phyloP scores from a whole-genome alignment of 2,329 filamentous ascomycete genomes.

The Colletotrichum lupini region DNA sequence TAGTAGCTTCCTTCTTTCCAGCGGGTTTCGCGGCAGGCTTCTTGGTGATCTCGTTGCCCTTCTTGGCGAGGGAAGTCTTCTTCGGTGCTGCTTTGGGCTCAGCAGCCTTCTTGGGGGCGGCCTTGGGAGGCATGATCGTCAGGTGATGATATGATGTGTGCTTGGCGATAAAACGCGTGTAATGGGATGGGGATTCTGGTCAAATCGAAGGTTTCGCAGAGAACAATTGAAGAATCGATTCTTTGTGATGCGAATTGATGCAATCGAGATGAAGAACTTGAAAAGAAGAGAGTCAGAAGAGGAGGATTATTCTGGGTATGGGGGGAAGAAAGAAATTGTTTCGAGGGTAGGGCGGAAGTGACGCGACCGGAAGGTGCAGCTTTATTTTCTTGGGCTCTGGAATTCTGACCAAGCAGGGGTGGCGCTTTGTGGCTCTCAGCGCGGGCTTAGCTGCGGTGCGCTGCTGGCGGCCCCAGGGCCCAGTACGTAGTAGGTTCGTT shows the following conservation, averaged over 20 bases:
- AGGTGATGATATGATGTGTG: conserved; percentile 9
- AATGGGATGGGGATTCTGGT: neutral
- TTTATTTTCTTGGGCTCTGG: conserved; percentile 35
- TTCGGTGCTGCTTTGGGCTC: conserved; percentile 42
- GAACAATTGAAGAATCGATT: neutral
- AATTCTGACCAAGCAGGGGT: conserved; percentile 34
- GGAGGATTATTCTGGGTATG: conserved; percentile 16
- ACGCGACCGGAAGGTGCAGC: conserved; percentile 34
- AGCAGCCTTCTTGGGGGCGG: conserved; percentile 40
- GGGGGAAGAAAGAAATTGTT: conserved; percentile 17
- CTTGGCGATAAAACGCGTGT: conserved; percentile 23
- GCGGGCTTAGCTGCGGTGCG: conserved; percentile 7
- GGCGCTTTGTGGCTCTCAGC: conserved; percentile 31
- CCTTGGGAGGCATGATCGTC: conserved; percentile 41
- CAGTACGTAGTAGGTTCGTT: too few relatives aligned
- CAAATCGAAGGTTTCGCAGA: neutral
- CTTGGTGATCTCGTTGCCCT: conserved; percentile 41
- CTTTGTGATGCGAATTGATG: conserved; percentile 15
- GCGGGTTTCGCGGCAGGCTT: conserved; percentile 36
- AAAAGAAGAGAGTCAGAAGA: conserved; percentile 9
- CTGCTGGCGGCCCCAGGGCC: neutral
- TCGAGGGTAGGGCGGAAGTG: conserved; percentile 22
- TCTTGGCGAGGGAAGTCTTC: conserved; percentile 39
- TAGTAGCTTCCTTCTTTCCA: conserved; percentile 43
- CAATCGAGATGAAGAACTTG: neutral